Base-by-base conservation (phyloP, 2,329 filamentous ascomycete genomes). In the Penicillium concentricum region DNA sequence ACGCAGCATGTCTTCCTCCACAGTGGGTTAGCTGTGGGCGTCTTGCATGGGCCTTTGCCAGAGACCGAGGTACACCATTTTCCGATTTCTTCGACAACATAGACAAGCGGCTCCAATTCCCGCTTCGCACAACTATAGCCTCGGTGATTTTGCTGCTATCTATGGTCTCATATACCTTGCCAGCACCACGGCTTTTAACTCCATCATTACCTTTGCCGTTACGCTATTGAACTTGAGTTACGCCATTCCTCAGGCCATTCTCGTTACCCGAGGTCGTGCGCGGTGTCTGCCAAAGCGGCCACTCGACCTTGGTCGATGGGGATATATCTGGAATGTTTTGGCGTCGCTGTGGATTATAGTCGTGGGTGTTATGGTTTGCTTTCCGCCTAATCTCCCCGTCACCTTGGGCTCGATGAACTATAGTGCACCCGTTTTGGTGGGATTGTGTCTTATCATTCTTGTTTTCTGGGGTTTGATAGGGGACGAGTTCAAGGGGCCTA, bases 121-220 rank as follows among this genome's bases (percentile, higher is more conserved):
- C 39, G 15, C 39, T 42, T 42, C 39, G 39, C 7, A 42, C 39
- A 2, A 42, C 20, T 24, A 41, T 42, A 42, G 39, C 20, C 3
- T 74, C 70, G 0, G 30, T 70, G 6, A 55, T 66, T 2, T 71
- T 0, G 59, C 63, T 6, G 52, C 49, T 2, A 28, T 73, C 5
- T 74, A 73, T 34, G 72, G 72, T 5, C 52, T 74, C 1, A 50
- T 74, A 6, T 74, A 74, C 37, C 58, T 74, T 20, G 69, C 67
- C 0, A 65, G 58, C 26, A 71, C 65, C 0, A 58, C 60, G 2
- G 72, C 72, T 1, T 74, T 73, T 58, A 74, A 72, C 51, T 72
- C 71, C 0, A 72, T 74, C 41, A 64, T 74, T 42, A 71, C 57
- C 8, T 62, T 67, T 1, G 66, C 71, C 5, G 67, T 69, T 2